Percentiles rank a stretch among this genome's conserved stretches.
These are phyloP conservation scores for Aspergillus eucalypticola DNA, from an alignment of 2,329 filamentous ascomycete species.

Conservation along the genomic window DNA sequence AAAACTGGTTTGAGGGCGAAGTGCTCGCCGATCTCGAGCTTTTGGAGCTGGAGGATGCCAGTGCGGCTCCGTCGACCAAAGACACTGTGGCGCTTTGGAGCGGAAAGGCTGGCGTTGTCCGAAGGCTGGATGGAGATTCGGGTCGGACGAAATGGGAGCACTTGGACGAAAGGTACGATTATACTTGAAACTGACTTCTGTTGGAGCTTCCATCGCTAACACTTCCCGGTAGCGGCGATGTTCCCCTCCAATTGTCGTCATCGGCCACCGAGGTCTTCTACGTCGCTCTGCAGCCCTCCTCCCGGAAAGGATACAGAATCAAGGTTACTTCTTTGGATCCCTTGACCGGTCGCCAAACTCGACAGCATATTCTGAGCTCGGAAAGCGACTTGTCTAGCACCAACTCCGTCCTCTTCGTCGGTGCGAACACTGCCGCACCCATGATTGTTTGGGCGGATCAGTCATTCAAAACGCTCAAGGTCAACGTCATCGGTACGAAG, in stretches of 20 bases:
- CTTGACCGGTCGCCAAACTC: conserved; percentile 68
- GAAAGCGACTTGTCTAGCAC: conserved; percentile 66
- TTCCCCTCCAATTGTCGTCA: conserved; percentile 73
- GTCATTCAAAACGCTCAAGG: conserved; percentile 44
- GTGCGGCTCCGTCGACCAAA: conserved; percentile 45
- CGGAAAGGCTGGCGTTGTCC: conserved; percentile 59
- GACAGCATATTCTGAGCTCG: conserved; percentile 70
- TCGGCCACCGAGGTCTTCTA: conserved; percentile 71
- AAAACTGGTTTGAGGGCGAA: conserved; percentile 57
- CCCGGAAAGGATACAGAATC: conserved; percentile 69
- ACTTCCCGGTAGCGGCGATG: conserved; percentile 57
- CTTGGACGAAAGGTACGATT: conserved; percentile 57
- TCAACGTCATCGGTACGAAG: conserved; percentile 48
- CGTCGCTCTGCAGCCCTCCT: conserved; percentile 69
- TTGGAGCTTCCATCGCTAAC: conserved; percentile 12
- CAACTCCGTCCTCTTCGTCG: conserved; percentile 43
- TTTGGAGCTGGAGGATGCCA: conserved; percentile 65
- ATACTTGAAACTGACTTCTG: not conserved
- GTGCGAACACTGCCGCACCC: conserved; percentile 43
- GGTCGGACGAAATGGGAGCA: conserved; percentile 80
- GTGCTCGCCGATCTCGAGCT: conserved; percentile 63
- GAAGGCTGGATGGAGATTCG: conserved; percentile 70
- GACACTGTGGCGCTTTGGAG: conserved; percentile 71
- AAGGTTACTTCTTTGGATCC: conserved; percentile 74
- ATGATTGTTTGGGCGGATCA: conserved; percentile 50